Evolutionary conservation across 2,329 filamentous ascomycete species (phyloP).

Genomic region (Parasarocladium wereldwijsianum): DNA sequence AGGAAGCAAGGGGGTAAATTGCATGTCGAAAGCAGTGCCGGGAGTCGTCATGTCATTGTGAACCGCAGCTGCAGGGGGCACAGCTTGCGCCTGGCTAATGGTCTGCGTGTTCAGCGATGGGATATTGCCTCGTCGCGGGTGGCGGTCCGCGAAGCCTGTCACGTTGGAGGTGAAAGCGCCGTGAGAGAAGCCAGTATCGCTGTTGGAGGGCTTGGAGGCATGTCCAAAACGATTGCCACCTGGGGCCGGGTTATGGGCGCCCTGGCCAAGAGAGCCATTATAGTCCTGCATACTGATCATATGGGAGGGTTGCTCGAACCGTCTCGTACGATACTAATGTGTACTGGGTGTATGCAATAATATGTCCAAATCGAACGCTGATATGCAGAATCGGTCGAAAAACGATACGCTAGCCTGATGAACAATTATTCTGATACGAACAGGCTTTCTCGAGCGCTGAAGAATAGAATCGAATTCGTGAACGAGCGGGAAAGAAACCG

Average conservation of each 20-base stretch:
- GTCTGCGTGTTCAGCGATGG: constrained; percentile 82
- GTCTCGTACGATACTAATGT: too few relatives aligned
- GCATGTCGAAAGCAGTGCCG: constrained; percentile 88
- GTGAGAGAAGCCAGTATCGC: constrained; percentile 84
- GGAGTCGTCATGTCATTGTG: constrained; percentile 66
- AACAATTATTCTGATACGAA: too few relatives aligned
- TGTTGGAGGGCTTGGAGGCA: constrained; percentile 66
- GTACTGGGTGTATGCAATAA: too few relatives aligned
- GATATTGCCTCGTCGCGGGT: constrained; percentile 63
- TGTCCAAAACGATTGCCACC: constrained; percentile 49
- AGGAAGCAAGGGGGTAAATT: constrained; percentile 90
- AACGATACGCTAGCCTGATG: too few relatives aligned
- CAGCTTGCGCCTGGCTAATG: constrained; percentile 28
- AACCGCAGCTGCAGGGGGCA: constrained; percentile 29
- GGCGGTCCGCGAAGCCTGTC: constrained; percentile 73
- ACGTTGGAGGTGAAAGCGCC: constrained; percentile 83
- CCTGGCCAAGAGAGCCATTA: constrained; percentile 26
- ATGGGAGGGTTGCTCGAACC: too few relatives aligned
- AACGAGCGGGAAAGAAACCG: too few relatives aligned
- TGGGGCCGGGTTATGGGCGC: constrained; percentile 38
- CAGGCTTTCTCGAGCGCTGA: too few relatives aligned
- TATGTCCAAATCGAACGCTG: too few relatives aligned
- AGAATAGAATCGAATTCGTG: too few relatives aligned
- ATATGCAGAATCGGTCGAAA: too few relatives aligned
- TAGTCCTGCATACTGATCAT: constrained; percentile 86